A percentile compares a stretch with the other conserved stretches of the same genome.
Evolutionary conservation across 2,329 filamentous ascomycete species (phyloP).

Genomic region (Xylariaceae sp.): DNA sequence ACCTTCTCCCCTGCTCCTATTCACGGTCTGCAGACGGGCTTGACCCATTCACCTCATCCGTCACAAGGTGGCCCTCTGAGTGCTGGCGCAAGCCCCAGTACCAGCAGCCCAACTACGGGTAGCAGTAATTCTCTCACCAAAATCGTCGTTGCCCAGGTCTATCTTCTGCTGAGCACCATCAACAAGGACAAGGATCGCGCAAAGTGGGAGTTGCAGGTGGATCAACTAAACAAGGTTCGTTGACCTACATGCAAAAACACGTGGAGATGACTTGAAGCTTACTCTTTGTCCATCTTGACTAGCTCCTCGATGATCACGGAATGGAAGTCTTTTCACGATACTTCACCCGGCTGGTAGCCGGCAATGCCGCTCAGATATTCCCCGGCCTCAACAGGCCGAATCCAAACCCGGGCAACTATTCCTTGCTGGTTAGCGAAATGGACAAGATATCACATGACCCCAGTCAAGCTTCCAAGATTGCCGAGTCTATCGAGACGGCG

Average conservation of each 20-base stretch:
- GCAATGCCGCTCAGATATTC: constrained; percentile 90
- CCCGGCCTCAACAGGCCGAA: constrained; percentile 67
- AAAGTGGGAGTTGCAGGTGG: constrained; percentile 89
- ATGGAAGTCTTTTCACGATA: constrained; percentile 99
- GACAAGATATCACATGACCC: constrained; percentile 75
- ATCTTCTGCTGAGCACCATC: constrained; percentile 86
- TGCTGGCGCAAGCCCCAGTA: constrained; percentile 57
- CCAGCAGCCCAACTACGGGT: constrained; percentile 54
- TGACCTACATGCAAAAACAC: no score
- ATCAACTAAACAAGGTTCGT: constrained; percentile 84
- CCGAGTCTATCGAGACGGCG: constrained; percentile 83
- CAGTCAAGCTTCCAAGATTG: constrained; percentile 83
- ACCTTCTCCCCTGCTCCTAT: constrained; percentile 59
- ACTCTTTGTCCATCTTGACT: constrained; percentile 7
- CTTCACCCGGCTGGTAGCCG: constrained; percentile 85
- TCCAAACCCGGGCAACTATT: constrained; percentile 75
- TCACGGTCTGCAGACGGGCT: constrained; percentile 51
- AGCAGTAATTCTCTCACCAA: constrained; percentile 66
- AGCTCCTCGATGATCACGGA: constrained; percentile 95
- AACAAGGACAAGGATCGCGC: constrained; percentile 86
- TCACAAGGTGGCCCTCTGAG: constrained; percentile 52
- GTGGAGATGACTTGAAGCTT: no score
- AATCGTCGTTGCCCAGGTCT: constrained; percentile 92
- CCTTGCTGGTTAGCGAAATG: constrained; percentile 76
- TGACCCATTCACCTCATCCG: constrained; percentile 51